Conservation (phyloP, 23 red algal species). For the Gracilaria domingensis region DNA sequence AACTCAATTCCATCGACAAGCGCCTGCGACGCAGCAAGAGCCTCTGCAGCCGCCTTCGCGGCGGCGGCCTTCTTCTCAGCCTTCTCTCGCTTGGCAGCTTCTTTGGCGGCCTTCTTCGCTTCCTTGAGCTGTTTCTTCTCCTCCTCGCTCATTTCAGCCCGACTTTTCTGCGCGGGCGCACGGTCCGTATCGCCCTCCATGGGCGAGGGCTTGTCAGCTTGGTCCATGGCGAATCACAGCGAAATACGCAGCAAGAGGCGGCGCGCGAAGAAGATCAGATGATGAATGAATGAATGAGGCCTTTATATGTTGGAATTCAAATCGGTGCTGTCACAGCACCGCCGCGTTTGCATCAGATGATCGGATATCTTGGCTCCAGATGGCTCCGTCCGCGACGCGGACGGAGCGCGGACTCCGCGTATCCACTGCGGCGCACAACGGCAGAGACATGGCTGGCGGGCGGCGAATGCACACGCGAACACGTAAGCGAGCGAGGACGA, state of each 20-base stretch:
- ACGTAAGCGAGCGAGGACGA: too few relatives aligned
- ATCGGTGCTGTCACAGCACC: too few relatives aligned
- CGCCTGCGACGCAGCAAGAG: constrained; percentile 41
- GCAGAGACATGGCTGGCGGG: neutral
- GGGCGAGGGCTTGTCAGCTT: neutral
- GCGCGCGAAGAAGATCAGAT: too few relatives aligned
- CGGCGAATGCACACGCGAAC: too few relatives aligned
- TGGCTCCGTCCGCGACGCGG: too few relatives aligned
- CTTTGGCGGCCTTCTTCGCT: constrained; percentile 65
- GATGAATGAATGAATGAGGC: too few relatives aligned
- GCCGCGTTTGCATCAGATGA: too few relatives aligned
- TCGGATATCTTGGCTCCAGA: too few relatives aligned
- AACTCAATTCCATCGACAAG: constrained; percentile 42
- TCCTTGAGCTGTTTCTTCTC: constrained; percentile 70
- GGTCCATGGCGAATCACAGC: neutral
- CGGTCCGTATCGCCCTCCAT: neutral
- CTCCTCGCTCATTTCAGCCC: constrained; percentile 76
- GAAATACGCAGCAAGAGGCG: neutral
- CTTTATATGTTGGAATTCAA: too few relatives aligned
- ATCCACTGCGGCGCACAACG: neutral
- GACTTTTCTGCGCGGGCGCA: constrained; percentile 29
- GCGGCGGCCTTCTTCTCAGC: constrained; percentile 59
- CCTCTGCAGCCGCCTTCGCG: constrained; percentile 50
- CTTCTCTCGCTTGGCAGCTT: constrained; percentile 69
- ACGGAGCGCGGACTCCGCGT: too few relatives aligned